Base-by-base conservation (phyloP, 768 basidiomycete genomes). In the Multifurca ochricompacta region DNA sequence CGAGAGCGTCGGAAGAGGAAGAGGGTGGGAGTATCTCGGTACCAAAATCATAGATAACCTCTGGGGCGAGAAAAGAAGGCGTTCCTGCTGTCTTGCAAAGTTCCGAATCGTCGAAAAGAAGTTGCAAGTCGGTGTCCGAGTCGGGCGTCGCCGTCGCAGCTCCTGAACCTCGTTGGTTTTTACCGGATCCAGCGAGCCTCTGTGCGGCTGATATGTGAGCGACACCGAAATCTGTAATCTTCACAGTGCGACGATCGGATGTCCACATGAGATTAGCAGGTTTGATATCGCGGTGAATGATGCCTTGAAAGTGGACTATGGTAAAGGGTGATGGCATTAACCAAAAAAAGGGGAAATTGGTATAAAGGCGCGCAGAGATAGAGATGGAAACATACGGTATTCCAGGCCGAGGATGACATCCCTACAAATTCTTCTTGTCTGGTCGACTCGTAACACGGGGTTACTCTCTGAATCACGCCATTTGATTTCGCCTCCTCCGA, bases 231-330 rank as follows among this genome's bases (percentile, higher is more conserved):
- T 99, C 96, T 25, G 87, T 91, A 57, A 99, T 98, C 71, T 99
- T 99, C 71, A 98, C 94, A 54, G 80, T 81, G 55, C 81, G 80
- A 49, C 89, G 83, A 71, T 95, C 88, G 25, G 78, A 77, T 3
- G 87, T 87, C 83, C 90, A 92, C 27, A 99, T 78, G 21, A 99
- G 82, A 69, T 99, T 99, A 42, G 93, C 91, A 25, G 96, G 96
- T 67, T 99, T 99, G 74, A 99, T 98, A 71, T 99, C 96, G 53
- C 96, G 90, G 71, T 99, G 96, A 46, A 99, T 97, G 68, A 99
- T 98, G 21, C 95, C 96, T 66, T 98, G 93, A 64, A 87, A 81
- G 67, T 99, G 96, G 1, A 99, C 95, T 98, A 65, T n/a, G n/a
- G n/a, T n/a, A n/a, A n/a, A n/a, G n/a, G n/a, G n/a, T n/a, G n/a